These are phyloP conservation scores for Mucuna pruriens DNA, from an alignment of 306 rosid genomes.

Conservation along the genomic window DNA sequence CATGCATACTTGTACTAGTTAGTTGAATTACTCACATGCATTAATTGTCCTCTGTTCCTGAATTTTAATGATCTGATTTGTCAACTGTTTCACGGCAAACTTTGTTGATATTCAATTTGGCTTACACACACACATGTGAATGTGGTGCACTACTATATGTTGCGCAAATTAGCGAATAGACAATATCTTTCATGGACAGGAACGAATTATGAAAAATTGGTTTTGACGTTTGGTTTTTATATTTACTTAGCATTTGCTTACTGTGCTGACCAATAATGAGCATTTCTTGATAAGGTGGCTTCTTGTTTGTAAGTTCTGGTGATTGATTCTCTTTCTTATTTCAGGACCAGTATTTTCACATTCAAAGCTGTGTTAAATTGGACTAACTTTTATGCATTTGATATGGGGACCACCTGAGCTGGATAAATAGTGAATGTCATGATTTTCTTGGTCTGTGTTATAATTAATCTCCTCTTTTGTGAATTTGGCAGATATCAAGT, in stretches of 20 bases:
- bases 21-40: not conserved
- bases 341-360: not conserved
- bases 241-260: not conserved
- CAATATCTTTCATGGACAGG: slow-evolving; percentile 21
- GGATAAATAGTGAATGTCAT: slow-evolving; percentile 24
- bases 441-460: slow-evolving; percentile 13
- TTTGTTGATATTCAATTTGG: slow-evolving; percentile 19
- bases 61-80: slow-evolving; percentile 26
- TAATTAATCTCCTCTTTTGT: slow-evolving; percentile 35
- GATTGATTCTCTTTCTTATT: slow-evolving; percentile 11
- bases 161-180: not conserved
- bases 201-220: slow-evolving; percentile 2
- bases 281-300: slow-evolving; percentile 9
- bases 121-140: not conserved
- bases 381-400: slow-evolving; percentile 14
- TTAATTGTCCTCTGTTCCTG: not conserved
- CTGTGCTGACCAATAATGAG: slow-evolving; percentile 12
- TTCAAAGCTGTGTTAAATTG: slow-evolving; percentile 1
- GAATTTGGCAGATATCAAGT: slow-evolving; percentile 79
- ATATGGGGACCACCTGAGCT: not conserved
- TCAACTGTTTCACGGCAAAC: slow-evolving; percentile 3
- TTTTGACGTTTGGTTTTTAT: slow-evolving; percentile 17
- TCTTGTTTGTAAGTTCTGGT: slow-evolving; percentile 23
- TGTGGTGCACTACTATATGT: not conserved
- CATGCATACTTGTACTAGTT: slow-evolving; percentile 11